Conservation (phyloP, 257 asterid genomes). For the Solanum infundibuliforme region DNA sequence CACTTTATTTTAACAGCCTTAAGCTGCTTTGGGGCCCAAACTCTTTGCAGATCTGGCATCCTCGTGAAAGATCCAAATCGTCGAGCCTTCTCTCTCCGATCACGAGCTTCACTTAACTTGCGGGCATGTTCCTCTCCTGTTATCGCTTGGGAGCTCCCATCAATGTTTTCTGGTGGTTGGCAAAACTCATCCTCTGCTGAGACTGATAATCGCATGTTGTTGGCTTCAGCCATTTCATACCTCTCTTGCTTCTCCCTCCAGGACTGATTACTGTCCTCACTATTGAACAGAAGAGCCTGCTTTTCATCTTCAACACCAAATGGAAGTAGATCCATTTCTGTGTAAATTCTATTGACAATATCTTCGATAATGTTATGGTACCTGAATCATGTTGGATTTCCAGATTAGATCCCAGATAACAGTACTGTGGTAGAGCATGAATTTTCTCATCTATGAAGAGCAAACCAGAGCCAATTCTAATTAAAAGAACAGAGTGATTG, state of each 20-base stretch:
- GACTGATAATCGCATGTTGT: constrained; percentile 25
- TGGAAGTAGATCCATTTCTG: constrained; percentile 70
- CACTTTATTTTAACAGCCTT: constrained; percentile 37
- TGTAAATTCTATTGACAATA: constrained; percentile 44
- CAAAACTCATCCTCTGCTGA: constrained; percentile 44
- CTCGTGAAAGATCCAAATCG: constrained; percentile 38
- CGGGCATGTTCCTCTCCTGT: constrained; percentile 36
- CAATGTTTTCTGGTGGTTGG: constrained; percentile 25
- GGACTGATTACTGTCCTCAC: constrained; percentile 89
- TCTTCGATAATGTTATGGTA: constrained; percentile 50
- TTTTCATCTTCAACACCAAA: constrained; percentile 81
- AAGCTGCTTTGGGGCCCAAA: constrained; percentile 73
- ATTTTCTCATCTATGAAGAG: background rate
- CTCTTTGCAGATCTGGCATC: constrained; percentile 76
- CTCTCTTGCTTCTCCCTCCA: constrained; percentile 52
- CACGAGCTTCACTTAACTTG: constrained; percentile 66
- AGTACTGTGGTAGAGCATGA: background rate
- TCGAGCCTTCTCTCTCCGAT: constrained; percentile 58
- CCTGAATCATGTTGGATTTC: constrained; percentile 28
- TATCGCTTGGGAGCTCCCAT: constrained; percentile 13
- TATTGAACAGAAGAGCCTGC: constrained; percentile 46
- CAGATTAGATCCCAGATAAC: background rate
- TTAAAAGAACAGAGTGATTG: background rate
- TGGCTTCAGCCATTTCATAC: constrained; percentile 37
- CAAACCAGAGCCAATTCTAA: background rate